Evolutionary conservation across 192 early-diverging fungal species (phyloP).

Genomic region (Mortierella hygrophila): DNA sequence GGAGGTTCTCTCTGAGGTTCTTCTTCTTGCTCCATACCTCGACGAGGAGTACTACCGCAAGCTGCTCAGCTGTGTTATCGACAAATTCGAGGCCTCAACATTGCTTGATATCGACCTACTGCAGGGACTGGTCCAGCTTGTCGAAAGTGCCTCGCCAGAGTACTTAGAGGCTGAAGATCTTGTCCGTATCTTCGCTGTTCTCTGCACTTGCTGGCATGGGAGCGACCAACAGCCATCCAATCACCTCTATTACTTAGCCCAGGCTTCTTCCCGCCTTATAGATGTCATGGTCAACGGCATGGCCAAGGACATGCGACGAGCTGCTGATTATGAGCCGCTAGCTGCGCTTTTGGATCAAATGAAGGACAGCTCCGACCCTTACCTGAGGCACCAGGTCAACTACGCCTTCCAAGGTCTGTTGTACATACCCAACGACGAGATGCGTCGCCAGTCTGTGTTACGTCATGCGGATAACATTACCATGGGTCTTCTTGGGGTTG

Average conservation of each 20-base stretch:
- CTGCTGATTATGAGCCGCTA: background rate
- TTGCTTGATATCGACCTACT: no score
- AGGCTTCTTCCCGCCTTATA: background rate
- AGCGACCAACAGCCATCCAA: background rate
- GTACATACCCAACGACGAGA: background rate
- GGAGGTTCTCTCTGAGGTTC: no score
- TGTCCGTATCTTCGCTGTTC: background rate
- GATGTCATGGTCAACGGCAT: background rate
- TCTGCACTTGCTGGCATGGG: background rate
- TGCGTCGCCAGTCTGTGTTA: background rate
- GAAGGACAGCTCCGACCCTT: background rate
- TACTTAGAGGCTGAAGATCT: background rate
- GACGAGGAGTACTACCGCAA: no score
- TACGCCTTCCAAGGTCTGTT: background rate
- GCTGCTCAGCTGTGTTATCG: no score
- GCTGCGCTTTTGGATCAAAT: background rate
- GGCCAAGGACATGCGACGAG: background rate
- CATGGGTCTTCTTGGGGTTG: background rate
- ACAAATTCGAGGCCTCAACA: no score
- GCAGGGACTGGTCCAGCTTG: no score
- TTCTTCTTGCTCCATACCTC: no score
- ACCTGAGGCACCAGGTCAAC: background rate
- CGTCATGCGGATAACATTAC: background rate
- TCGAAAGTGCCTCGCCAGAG: no score
- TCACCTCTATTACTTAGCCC: background rate